Percentiles rank a stretch among this genome's conserved stretches.
phyloP scores from a whole-genome alignment of 2,329 filamentous ascomycete genomes.

The Aspergillus sp. region DNA sequence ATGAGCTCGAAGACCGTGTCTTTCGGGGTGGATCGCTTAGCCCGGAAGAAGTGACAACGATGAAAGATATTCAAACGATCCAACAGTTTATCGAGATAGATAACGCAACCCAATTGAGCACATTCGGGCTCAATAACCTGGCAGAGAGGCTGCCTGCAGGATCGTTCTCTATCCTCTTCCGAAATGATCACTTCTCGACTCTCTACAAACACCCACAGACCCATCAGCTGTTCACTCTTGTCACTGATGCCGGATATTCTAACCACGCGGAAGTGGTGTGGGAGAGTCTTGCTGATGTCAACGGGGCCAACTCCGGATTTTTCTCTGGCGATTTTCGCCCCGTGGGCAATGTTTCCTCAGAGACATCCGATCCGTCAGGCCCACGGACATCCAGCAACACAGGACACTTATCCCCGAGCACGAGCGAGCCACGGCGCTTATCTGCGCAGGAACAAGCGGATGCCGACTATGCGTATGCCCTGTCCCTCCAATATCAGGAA shows the following conservation, averaged over 20 bases:
- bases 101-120: slow-evolving; percentile 84
- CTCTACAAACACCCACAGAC: slow-evolving; percentile 83
- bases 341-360: slow-evolving; percentile 60
- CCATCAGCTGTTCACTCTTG: slow-evolving; percentile 72
- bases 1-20: slow-evolving; percentile 81
- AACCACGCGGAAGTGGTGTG: slow-evolving; percentile 89
- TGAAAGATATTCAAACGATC: slow-evolving; percentile 80
- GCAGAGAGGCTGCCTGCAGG: slow-evolving; percentile 69
- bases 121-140: slow-evolving; percentile 74
- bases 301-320: slow-evolving; percentile 76
- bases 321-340: slow-evolving; percentile 86
- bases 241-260: slow-evolving; percentile 90
- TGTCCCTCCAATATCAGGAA: slow-evolving; percentile 90
- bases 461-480: slow-evolving; percentile 75
- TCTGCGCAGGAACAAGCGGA: slow-evolving; percentile 64
- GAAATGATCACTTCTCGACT: slow-evolving; percentile 96
- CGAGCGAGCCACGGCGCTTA: slow-evolving; percentile 16
- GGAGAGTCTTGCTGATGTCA: slow-evolving; percentile 89
- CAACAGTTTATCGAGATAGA: slow-evolving; percentile 71
- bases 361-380: slow-evolving; percentile 26
- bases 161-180: slow-evolving; percentile 84
- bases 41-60: slow-evolving; percentile 70
- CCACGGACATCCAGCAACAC: slow-evolving; percentile 26
- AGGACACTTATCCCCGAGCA: slow-evolving; percentile 1
- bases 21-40: slow-evolving; percentile 59